phyloP scores from a whole-genome alignment of 768 basidiomycete genomes.

The Mycena kentingensis region DNA sequence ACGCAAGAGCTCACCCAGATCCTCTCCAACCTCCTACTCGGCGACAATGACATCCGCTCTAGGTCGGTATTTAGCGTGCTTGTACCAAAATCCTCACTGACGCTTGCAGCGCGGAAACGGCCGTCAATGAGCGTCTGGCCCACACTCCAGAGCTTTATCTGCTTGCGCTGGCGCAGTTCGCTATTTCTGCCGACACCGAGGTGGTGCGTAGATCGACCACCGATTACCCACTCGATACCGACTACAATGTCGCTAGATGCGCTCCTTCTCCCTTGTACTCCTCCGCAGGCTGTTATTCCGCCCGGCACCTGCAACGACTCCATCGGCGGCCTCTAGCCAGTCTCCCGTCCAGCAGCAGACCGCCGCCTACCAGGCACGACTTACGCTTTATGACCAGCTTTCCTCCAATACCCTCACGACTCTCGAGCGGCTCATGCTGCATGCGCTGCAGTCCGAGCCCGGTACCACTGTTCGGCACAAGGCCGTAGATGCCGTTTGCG shows the following conservation, averaged over 20 bases:
- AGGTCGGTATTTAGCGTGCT: conserved; percentile 44
- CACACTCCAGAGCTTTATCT: conserved; percentile 80
- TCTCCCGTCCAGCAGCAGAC: conserved; percentile 22
- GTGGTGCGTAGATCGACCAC: conserved; percentile 53
- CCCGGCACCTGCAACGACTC: conserved; percentile 39
- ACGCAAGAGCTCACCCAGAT: conserved; percentile 79
- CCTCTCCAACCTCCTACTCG: conserved; percentile 79
- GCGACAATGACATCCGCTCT: conserved; percentile 80
- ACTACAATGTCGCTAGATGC: conserved; percentile 57
- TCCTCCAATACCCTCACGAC: conserved; percentile 64
- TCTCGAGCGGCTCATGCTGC: conserved; percentile 72
- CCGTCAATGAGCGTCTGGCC: conserved; percentile 77
- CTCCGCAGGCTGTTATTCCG: conserved; percentile 79
- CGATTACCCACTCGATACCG: conserved; percentile 3
- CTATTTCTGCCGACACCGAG: conserved; percentile 75
- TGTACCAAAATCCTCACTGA: background rate
- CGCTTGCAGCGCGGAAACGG: conserved; percentile 65
- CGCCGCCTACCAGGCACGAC: conserved; percentile 30
- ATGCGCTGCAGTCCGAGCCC: conserved; percentile 66
- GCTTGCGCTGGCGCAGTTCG: conserved; percentile 77
- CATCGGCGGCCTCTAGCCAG: conserved; percentile 15
- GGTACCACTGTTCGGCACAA: conserved; percentile 63
- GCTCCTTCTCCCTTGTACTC: conserved; percentile 80
- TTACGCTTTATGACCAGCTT: conserved; percentile 78
- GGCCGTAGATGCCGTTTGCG: conserved; percentile 73